A percentile compares a stretch with the other conserved stretches of the same genome.
These are phyloP conservation scores for Nitzschia sp. DNA, from an alignment of 108 stramenopile genomes.

Conservation along the genomic window DNA sequence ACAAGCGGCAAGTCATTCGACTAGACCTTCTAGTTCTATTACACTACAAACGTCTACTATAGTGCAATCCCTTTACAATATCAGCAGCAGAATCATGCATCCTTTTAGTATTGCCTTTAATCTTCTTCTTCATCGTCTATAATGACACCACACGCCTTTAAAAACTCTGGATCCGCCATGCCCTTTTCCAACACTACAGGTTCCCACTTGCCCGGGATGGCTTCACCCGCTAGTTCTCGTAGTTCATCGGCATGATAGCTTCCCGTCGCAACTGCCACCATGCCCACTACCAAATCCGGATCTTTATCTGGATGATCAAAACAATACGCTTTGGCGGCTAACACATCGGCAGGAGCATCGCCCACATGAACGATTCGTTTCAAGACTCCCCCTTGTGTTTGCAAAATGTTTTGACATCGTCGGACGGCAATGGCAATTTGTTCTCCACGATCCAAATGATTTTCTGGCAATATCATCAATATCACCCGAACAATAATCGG, in stretches of 20 bases:
- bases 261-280: conserved; percentile 62
- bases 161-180: conserved; percentile 32
- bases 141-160: conserved; percentile 30
- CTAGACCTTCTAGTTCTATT: too few relatives aligned
- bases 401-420: conserved; percentile 39
- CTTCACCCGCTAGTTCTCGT: conserved; percentile 45
- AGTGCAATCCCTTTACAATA: too few relatives aligned
- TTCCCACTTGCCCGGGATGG: conserved; percentile 48
- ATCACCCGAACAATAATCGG: conserved; percentile 55
- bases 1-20: too few relatives aligned
- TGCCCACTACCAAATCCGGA: conserved; percentile 33
- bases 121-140: too few relatives aligned
- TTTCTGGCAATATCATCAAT: conserved; percentile 45
- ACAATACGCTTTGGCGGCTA: conserved; percentile 52
- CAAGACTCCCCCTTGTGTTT: background rate
- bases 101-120: too few relatives aligned
- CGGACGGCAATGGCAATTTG: conserved; percentile 53
- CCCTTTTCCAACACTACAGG: conserved; percentile 51
- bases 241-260: conserved; percentile 49
- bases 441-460: conserved; percentile 59
- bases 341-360: conserved; percentile 64
- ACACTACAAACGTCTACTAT: too few relatives aligned
- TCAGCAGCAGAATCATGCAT: too few relatives aligned
- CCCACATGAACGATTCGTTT: conserved; percentile 55
- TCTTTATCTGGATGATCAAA: background rate